Conservation (phyloP, 2,329 filamentous ascomycete species). For the Westerdykella ornata region DNA sequence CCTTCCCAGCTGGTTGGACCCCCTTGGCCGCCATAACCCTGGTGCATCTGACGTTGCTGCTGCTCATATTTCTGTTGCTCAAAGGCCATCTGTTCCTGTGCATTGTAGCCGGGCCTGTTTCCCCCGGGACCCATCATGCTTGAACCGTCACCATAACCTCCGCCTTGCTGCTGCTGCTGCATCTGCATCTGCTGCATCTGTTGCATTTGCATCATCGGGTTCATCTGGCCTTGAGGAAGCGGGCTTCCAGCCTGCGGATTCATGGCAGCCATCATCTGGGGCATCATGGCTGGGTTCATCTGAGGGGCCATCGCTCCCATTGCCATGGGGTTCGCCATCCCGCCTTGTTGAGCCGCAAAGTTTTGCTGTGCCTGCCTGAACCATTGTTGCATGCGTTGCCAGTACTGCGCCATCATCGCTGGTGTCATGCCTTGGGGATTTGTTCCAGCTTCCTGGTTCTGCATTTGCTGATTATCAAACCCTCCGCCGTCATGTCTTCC, state of each 20-base stretch:
- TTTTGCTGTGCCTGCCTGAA: slow-evolving; percentile 92
- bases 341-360: slow-evolving; percentile 53
- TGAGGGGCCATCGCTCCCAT: slow-evolving; percentile 20
- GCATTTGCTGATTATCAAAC: slow-evolving; percentile 44
- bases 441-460: slow-evolving; percentile 37
- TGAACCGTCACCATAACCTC: slow-evolving; percentile 34
- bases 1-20: slow-evolving; percentile 89
- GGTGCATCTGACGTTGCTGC: slow-evolving; percentile 49
- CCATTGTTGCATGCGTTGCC: slow-evolving; percentile 97
- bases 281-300: slow-evolving; percentile 54
- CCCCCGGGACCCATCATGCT: slow-evolving; percentile 23
- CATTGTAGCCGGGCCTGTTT: slow-evolving; percentile 52
- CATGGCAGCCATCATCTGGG: slow-evolving; percentile 48
- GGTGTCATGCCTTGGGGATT: slow-evolving; percentile 68
- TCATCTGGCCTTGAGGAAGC: slow-evolving; percentile 48
- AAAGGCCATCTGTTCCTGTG: slow-evolving; percentile 66
- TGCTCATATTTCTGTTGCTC: slow-evolving; percentile 75
- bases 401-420: slow-evolving; percentile 97
- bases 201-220: slow-evolving; percentile 65
- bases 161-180: slow-evolving; percentile 43
- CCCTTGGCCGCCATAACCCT: slow-evolving; percentile 47
- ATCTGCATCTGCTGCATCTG: slow-evolving; percentile 64
- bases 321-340: slow-evolving; percentile 38
- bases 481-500: slow-evolving; percentile 27
- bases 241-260: slow-evolving; percentile 29